Evolutionary conservation across 495 filamentous ascomycete species (phyloP), one percentile per base, ranked within the genome.

Genomic region (Penicillium crystallinum): DNA sequence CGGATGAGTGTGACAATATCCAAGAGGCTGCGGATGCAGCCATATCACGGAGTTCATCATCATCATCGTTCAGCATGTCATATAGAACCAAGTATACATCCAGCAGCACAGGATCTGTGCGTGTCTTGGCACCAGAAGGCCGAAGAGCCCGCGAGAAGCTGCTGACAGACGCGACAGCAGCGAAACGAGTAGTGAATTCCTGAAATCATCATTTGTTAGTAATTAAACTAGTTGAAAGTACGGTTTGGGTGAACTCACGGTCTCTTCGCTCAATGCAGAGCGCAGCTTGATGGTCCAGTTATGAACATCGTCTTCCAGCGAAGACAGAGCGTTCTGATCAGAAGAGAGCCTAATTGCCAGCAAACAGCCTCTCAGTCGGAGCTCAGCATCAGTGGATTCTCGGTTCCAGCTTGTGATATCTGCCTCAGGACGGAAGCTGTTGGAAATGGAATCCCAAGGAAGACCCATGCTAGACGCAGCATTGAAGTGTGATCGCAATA

Each of bases 31-130:
- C 69, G 14, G 67, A 52, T 19, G 91, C 83, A 8, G 82, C 86
- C 0, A 81, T 62, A 11, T 85, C 80, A 4, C 92, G 79, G 34
- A 96, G 75, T 35, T 96, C 92, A 38, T 95, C 88, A 57, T 97
- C 93, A 58, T 98, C 93, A 65, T 97, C 93, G 53, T 87, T 85
- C 0, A 97, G 73, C 55, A 77, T 65, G 55, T 87, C 79, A 58
- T 84, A 86, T 4, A 85, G 54, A 6, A 75, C 57, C 21, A 84
- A 45, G 37, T 79, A 81, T 6, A 77, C 49, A 8, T 74, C 68
- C 46, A 81, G 36, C 58, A 78, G 47, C 55, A 62, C 47, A 6
- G 44, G 18, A 31, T 70, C 64, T 1, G 59, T 47, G 17, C 62
- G 58, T 21, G 70, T 61, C 54, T 69, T 36, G 43, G 55, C 36